Conservation (phyloP, 345 rosid genomes). For the Tarenaya hassleriana region DNA sequence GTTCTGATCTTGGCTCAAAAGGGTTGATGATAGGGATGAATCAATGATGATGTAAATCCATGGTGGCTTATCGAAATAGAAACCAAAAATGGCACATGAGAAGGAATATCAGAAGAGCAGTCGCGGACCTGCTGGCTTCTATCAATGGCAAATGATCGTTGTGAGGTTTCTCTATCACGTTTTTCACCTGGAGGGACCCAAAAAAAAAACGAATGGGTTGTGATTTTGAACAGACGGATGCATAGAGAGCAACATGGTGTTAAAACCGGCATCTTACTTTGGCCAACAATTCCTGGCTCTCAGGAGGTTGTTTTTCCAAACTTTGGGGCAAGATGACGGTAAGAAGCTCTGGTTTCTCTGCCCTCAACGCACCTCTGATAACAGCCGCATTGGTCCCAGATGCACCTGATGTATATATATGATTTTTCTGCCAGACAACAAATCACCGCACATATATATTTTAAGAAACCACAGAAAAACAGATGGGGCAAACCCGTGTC, state of each 20-base stretch:
- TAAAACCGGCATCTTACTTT: slow-evolving; percentile 47
- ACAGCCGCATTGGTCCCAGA: slow-evolving; percentile 98
- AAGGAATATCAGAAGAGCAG: too few species aligned
- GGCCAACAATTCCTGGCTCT: slow-evolving; percentile 89
- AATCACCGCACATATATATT: slow-evolving; percentile 7
- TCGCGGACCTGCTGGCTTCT: slow-evolving; percentile 75
- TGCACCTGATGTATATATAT: slow-evolving; percentile 95
- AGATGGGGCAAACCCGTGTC: background rate
- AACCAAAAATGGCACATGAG: too few species aligned
- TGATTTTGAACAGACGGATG: background rate
- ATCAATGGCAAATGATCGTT: slow-evolving; percentile 68
- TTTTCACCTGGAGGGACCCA: slow-evolving; percentile 46
- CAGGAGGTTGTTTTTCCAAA: slow-evolving; percentile 86
- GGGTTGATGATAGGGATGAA: too few species aligned
- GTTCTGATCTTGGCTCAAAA: too few species aligned
- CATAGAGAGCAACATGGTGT: too few species aligned
- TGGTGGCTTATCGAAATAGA: too few species aligned
- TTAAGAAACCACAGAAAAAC: background rate
- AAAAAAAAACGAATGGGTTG: background rate
- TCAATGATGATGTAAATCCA: background rate
- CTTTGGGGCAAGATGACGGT: slow-evolving; percentile 92
- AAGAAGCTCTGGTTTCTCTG: slow-evolving; percentile 87
- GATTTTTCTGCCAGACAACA: slow-evolving; percentile 71
- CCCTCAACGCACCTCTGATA: slow-evolving; percentile 96
- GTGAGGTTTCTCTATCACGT: slow-evolving; percentile 78